phyloP scores from a whole-genome alignment of 1,139 yeast species.

The Groenewaldozyma sp. region DNA sequence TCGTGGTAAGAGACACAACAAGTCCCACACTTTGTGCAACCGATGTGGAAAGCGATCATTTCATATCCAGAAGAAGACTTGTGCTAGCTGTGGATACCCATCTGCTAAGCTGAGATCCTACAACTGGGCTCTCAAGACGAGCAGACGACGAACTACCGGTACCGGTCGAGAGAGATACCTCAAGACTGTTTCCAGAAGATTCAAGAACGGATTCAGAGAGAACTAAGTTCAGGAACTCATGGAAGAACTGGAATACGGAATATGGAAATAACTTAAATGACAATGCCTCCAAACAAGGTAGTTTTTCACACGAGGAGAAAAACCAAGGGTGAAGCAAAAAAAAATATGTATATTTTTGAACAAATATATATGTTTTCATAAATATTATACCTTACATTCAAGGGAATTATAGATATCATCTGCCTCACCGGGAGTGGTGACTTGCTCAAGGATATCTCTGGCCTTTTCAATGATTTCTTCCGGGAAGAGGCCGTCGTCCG shows the following conservation, averaged over 20 bases:
- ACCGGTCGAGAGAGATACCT: conserved; percentile 99
- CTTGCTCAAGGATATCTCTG: conserved; percentile 58
- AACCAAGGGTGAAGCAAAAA: not conserved
- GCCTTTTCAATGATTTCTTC: conserved; percentile 59
- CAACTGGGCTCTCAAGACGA: conserved; percentile 99
- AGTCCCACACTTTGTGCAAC: conserved; percentile 98
- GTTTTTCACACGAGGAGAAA: too few relatives aligned
- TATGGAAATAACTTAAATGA: too few relatives aligned
- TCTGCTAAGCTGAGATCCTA: conserved; percentile 91
- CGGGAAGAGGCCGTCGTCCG: conserved; percentile 33
- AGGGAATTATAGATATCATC: conserved; percentile 50
- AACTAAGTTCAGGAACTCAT: too few relatives aligned
- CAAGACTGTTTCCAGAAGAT: conserved; percentile 94
- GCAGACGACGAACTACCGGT: conserved; percentile 99
- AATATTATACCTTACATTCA: conserved; percentile 15
- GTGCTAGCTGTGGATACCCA: conserved; percentile 99
- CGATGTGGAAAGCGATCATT: conserved; percentile 99
- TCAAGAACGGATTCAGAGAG: conserved; percentile 99
- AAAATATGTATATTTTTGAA: too few relatives aligned
- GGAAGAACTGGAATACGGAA: too few relatives aligned
- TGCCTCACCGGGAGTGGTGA: conserved; percentile 70
- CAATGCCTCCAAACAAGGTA: too few relatives aligned
- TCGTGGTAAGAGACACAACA: conserved; percentile 99
- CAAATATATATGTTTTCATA: not conserved
- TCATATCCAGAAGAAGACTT: conserved; percentile 99